Conservation (phyloP, 768 basidiomycete genomes). For the Candolleomyces eurysporus region DNA sequence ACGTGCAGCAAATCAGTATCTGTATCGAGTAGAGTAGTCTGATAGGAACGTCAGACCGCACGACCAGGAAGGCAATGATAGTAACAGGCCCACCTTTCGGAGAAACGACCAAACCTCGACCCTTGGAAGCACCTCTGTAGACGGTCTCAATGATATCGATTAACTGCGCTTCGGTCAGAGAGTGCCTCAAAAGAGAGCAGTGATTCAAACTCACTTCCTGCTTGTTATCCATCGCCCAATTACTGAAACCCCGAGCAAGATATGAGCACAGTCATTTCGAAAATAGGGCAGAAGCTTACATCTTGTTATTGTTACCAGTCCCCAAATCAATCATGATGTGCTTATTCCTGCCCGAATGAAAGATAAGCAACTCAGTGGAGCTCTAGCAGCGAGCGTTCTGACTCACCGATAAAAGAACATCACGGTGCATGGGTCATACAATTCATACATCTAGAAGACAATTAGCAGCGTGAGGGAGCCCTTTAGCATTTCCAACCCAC, state of each 20-base stretch:
- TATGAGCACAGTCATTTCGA: slow-evolving; percentile 6
- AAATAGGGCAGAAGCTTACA: slow-evolving; percentile 50
- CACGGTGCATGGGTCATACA: slow-evolving; percentile 95
- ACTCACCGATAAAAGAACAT: slow-evolving; percentile 97
- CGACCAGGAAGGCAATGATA: background rate
- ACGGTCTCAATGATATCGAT: slow-evolving; percentile 99
- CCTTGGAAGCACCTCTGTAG: slow-evolving; percentile 96
- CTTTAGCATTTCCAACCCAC: slow-evolving; percentile 35
- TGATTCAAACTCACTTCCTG: slow-evolving; percentile 70
- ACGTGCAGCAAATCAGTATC: slow-evolving; percentile 26
- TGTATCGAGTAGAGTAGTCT: slow-evolving; percentile 48
- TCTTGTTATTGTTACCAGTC: slow-evolving; percentile 99
- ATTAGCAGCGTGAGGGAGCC: background rate
- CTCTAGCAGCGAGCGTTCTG: background rate
- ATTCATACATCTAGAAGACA: slow-evolving; percentile 85
- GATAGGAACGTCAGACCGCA: background rate
- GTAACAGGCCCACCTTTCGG: slow-evolving; percentile 69
- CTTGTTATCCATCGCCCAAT: slow-evolving; percentile 99
- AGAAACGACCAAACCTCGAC: slow-evolving; percentile 95
- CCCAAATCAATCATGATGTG: slow-evolving; percentile 99
- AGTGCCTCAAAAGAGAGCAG: background rate
- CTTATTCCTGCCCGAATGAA: slow-evolving; percentile 65
- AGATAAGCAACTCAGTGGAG: background rate
- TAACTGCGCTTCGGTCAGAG: slow-evolving; percentile 49
- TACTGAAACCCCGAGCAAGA: slow-evolving; percentile 46